Evolutionary conservation across 768 basidiomycete species (phyloP), one percentile per base, ranked within the genome.

Genomic region (Hypholoma sublateritium): DNA sequence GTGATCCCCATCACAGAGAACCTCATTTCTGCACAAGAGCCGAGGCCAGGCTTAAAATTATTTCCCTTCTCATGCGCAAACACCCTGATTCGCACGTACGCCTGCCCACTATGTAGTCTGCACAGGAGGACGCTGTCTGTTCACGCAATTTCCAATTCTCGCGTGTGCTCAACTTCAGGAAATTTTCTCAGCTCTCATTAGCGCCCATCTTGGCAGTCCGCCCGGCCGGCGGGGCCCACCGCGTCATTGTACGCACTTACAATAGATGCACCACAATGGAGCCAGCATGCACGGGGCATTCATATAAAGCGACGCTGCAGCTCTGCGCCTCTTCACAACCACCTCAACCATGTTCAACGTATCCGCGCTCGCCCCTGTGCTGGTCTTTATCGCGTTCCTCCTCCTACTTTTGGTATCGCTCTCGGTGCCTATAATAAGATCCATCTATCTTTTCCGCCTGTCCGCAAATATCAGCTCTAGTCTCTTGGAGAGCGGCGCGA

Each of bases 341-440:
- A 12, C 22, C 43, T 44, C n/a, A n/a, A 36, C 57, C 49, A 70
- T 73, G 65, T 63, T 69, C 43, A 13, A 42, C 47, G 34, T 55
- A 56, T 65, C 67, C 53, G 57, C 69, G 13, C 51, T 80, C 22
- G 65, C 76, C 3, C 73, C 82, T 42, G 58, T 80, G 42, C 67
- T 83, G 39, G 61, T 78, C 56, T 77, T 84, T 65, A 64, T 77
- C 25, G 82, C 83, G 4, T 88, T 84, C 65, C 59, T 88, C 36
- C 76, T 88, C 32, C 72, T 88, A 28, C 77, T 89, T 49, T 75
- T 88, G 13, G 82, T 83, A 35, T 81, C 84, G 21, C 75, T 87
- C 50, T 87, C 85, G 7, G 77, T 78, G 17, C 86, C 86, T 14
- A 80, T 87, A 66, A 80, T 83, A 74, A 61, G 74, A 65, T 66